Evolutionary conservation across 345 rosid genomes (phyloP), one percentile per base, ranked within the genome.

Genomic region (Corchorus olitorius): DNA sequence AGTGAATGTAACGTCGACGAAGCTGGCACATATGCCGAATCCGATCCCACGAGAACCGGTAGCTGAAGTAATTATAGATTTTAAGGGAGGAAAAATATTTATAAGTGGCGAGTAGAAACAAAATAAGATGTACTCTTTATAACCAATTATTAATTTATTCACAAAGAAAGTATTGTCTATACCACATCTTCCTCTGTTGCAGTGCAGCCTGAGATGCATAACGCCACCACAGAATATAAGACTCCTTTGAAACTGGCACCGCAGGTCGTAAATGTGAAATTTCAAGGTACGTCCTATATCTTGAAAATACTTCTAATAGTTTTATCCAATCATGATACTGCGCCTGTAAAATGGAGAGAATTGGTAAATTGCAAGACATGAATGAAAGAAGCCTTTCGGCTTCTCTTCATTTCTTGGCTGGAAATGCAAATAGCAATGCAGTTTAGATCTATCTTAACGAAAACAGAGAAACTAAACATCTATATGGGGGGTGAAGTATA

Each of bases 251-350:
- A 76, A 93, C 89, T 74, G 97, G 84, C 84, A 89, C 86, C 82
- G 79, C 62, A 22, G 99, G 98, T 84, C 99, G 89, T 84, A 96
- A 84, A 87, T 96, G 97, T 56, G 95, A 93, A 82, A 93, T 82
- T 81, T 96, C 99, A 74, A 92, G 79, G 84, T 86, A 87, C 49
- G 83, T 87, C 90, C 85, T 90, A 87, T 93, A 90, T 84, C 92
- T 93, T 27, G 98, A 92, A 82, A 96, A 81, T 81, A 87, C 97
- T 84, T 96, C 99, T 65, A 93, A 80, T 75, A 96, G 88, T 86
- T 90, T 96, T 84, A 96, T 91, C 95, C 97, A 93, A 85, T 96
- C 99, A 84, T 90, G 92, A 85, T 96, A 96, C 82, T 96, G 99
- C 27, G 83, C 93, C 99, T 96, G 90, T 74, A 45, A 78, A 74